These are phyloP conservation scores for Phylloporus arenicola DNA, from an alignment of 768 basidiomycete species.

Conservation along the genomic window DNA sequence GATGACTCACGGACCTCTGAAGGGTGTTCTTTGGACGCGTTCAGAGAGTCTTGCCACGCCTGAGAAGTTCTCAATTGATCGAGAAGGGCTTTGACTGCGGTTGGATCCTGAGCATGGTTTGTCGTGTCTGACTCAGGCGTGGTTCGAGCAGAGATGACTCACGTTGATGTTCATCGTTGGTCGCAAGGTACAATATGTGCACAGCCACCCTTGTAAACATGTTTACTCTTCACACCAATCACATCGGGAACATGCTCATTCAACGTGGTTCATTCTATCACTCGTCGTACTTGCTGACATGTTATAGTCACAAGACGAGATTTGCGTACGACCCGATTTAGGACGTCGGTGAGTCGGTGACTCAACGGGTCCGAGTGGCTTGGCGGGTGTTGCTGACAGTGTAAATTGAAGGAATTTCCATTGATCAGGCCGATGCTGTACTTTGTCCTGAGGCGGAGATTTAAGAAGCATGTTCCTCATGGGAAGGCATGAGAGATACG, in stretches of 20 bases:
- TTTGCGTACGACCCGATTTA: background rate
- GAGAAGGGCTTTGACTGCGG: constrained; percentile 62
- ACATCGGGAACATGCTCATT: too few species aligned
- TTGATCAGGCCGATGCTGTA: too few species aligned
- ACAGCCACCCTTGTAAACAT: background rate
- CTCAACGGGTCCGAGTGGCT: background rate
- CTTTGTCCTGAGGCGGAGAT: background rate
- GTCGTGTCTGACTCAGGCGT: background rate
- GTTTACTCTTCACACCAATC: too few species aligned
- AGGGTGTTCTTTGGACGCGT: constrained; percentile 5
- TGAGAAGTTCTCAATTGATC: constrained; percentile 63
- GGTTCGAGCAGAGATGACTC: constrained; percentile 9
- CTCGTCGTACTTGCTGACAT: background rate
- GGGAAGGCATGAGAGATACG: background rate
- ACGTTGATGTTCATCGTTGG: constrained; percentile 49
- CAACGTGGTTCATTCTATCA: background rate
- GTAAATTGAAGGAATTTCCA: background rate
- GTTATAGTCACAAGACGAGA: background rate
- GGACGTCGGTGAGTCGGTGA: background rate
- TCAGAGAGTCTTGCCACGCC: constrained; percentile 56
- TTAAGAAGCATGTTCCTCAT: background rate
- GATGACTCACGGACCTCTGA: constrained; percentile 5
- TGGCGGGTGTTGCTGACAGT: background rate
- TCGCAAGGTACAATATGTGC: background rate
- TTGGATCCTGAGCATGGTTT: constrained; percentile 48